Evolutionary conservation across 257 asterid genomes (phyloP), one percentile per base, ranked within the genome.

Genomic region (Cinchona pubescens): DNA sequence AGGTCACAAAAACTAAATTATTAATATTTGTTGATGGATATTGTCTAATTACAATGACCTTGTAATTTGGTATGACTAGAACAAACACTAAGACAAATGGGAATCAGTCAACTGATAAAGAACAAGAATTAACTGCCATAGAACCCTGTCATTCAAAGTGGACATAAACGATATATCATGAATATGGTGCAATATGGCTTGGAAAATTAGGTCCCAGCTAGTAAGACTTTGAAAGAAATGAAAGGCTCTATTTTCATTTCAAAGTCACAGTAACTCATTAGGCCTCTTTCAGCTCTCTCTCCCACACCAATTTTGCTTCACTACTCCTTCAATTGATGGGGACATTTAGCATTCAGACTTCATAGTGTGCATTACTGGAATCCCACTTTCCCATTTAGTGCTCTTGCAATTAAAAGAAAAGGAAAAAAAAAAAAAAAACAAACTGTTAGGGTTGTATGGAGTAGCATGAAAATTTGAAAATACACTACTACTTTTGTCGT

Each of bases 211-310:
- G 76, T 45, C 75, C 40, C 71, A 42, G 19, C n/a, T 42, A 25
- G 45, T 67, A 67, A n/a, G 70, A 27, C 15, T 14, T 70, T 59
- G 67, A 59, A 65, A n/a, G 35, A 71, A 65, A 75, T 34, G 70
- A 40, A 78, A 77, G 83, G 82, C 48, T 64, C 15, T 63, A 38
- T 64, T 76, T 82, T 84, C 65, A 76, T 80, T 86, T 85, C 86
- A 80, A 86, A 73, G 37, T 82, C 78, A 29, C 80, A 81, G n/a
- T n/a, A n/a, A n/a, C 80, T 82, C 82, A 80, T 83, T 81, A 53
- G 10, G 46, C 71, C 35, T 40, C 43, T 53, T 40, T 9, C 3
- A 34, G 45, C 64, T 49, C 48, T 34, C 48, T 34, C 46, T 70
- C 16, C 68, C 11, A 61, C 42, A 30, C 40, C n/a, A 32, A 43